phyloP scores from a whole-genome alignment of 495 filamentous ascomycete genomes.

The Penicillium odoratum region DNA sequence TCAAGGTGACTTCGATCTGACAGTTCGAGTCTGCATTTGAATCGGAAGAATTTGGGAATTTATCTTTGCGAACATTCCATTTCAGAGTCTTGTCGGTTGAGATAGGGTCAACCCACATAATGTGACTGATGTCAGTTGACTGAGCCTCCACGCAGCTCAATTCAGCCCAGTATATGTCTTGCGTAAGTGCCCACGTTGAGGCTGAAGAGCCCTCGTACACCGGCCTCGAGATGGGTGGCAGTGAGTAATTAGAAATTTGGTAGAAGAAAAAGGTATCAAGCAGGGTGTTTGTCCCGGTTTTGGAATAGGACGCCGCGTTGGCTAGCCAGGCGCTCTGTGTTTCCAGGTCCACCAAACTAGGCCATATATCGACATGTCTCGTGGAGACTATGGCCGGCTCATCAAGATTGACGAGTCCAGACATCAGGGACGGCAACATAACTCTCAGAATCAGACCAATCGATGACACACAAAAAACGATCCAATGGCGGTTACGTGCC shows the following conservation, averaged over 20 bases:
- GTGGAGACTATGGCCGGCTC: constrained; percentile 2
- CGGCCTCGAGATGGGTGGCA: constrained; percentile 16
- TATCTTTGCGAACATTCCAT: background rate
- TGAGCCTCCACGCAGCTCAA: constrained; percentile 11
- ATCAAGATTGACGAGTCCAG: constrained; percentile 18
- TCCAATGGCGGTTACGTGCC: constrained; percentile 26
- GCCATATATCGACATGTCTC: constrained; percentile 24
- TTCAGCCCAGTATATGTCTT: constrained; percentile 28
- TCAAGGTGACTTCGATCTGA: constrained; percentile 9
- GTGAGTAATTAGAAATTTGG: constrained; percentile 11
- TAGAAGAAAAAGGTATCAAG: constrained; percentile 12
- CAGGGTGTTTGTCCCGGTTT: background rate
- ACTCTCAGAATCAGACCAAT: constrained; percentile 20
- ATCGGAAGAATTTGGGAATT: background rate
- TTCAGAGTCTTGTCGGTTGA: background rate
- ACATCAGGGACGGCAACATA: constrained; percentile 22
- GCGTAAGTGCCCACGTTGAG: constrained; percentile 17
- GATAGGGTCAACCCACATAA: background rate
- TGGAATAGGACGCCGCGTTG: background rate
- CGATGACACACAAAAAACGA: constrained; percentile 20
- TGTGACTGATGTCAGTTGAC: background rate
- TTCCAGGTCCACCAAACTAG: constrained; percentile 18
- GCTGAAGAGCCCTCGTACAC: constrained; percentile 7
- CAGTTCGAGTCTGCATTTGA: constrained; percentile 4
- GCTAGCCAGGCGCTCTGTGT: constrained; percentile 19